These are phyloP conservation scores for Bjerkandera adusta DNA, from an alignment of 1,284 basidiomycete genomes.

Conservation along the genomic window DNA sequence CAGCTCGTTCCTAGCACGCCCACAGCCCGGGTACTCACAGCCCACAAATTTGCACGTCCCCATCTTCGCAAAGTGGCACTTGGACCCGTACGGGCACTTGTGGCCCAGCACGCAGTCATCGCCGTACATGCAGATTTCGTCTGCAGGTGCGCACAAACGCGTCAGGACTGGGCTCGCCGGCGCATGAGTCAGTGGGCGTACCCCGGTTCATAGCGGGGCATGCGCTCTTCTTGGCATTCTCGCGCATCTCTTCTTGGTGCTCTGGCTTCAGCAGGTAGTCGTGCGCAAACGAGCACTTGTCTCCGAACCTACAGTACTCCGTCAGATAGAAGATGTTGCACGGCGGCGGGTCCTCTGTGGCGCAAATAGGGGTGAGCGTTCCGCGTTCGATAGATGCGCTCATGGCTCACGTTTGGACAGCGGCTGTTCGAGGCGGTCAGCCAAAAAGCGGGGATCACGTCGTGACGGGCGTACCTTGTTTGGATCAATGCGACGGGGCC, in stretches of 20 bases:
- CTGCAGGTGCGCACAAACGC: slow-evolving; percentile 29
- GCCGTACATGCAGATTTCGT: slow-evolving; percentile 52
- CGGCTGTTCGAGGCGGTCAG: slow-evolving; percentile 32
- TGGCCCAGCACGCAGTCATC: slow-evolving; percentile 63
- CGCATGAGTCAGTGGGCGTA: slow-evolving; percentile 17
- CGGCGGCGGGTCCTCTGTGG: slow-evolving; percentile 55
- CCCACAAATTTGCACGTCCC: slow-evolving; percentile 59
- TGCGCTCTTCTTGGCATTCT: slow-evolving; percentile 53
- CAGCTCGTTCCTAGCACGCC: slow-evolving; percentile 24
- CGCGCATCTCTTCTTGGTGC: slow-evolving; percentile 46
- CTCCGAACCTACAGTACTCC: slow-evolving; percentile 47
- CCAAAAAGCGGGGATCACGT: slow-evolving; percentile 13
- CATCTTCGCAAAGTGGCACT: slow-evolving; percentile 51
- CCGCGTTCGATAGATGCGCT: too few species aligned
- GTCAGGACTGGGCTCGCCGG: background rate
- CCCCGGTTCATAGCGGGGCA: slow-evolving; percentile 57
- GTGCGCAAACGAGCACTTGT: slow-evolving; percentile 55
- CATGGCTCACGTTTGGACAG: slow-evolving; percentile 53
- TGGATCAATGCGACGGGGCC: slow-evolving; percentile 36
- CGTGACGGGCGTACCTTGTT: slow-evolving; percentile 53
- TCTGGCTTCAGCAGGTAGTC: slow-evolving; percentile 53
- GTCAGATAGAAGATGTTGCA: slow-evolving; percentile 63
- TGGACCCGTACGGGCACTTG: slow-evolving; percentile 44
- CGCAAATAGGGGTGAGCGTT: too few species aligned
- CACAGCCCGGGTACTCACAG: slow-evolving; percentile 36